Base-by-base conservation (phyloP, 176 grass and related monocot species). In the Phyllostachys edulis region DNA sequence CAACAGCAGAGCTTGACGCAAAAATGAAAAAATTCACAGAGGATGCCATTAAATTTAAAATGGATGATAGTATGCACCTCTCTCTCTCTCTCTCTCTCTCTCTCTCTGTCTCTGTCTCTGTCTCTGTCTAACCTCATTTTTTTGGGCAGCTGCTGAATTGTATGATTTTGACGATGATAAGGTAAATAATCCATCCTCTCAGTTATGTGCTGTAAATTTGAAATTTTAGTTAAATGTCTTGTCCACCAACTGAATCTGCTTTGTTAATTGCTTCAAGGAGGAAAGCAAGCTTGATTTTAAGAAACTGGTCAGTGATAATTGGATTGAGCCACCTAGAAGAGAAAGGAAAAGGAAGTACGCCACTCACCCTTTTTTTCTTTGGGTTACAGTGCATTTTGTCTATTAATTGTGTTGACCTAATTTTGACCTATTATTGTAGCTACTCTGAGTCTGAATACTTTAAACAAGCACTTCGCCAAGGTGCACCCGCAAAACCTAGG, bases 11-110 rank as follows among this genome's bases (percentile, higher is more conserved):
- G 49, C 93, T 99, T 85, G 93, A 99, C 59, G 96, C 89, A 4
- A 99, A 99, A 86, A 99, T 99, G 96, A 99, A 99, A 89, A 99
- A 91, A 70, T 99, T 99, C 78, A 99, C 96, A 68, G 96, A 99
- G 87, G 96, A 99, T 86, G 96, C 96, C 5, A 96, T 99, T 59
- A 96, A 99, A 82, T 96, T 99, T 82, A 99, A 99, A 82, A 99
- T 99, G 96, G 96, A 99, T 83, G 91, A 99, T 26, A 96, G 96
- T 99, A 96, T 69, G 91, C 63, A 41, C 59, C 63, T 18, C 26
- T 5, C 10, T 17, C 21, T 1, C 17, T 45, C 10, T 63, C 18
- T 6, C 3, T 56, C 13, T 5, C 10, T 17, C 21, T 1, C 17
- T 45, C 10, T 63, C 18, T 6, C 3, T 56, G 42, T 5, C 27